A percentile compares a stretch with the other conserved stretches of the same genome.
phyloP scores from a whole-genome alignment of 257 asterid species.

The Rubia yunnanensis region DNA sequence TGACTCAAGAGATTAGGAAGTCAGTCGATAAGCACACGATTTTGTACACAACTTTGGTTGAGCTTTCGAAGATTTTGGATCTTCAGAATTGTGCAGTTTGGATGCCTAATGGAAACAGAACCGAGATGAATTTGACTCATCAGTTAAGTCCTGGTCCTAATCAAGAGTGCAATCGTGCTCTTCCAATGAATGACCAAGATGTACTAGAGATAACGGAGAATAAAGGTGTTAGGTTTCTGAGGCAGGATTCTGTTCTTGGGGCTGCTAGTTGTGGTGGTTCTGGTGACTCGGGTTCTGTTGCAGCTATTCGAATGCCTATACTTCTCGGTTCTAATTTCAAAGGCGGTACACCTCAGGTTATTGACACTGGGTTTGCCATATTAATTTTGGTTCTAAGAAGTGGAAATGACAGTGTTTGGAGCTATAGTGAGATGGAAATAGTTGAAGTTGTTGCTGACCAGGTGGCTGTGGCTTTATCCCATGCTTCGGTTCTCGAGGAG shows the following conservation, averaged over 20 bases:
- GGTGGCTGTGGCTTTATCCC: constrained; percentile 42
- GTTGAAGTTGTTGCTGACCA: constrained; percentile 51
- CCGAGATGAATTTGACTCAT: constrained; percentile 36
- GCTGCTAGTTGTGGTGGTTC: constrained; percentile 28
- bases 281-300: constrained; percentile 29
- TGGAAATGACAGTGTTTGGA: constrained; percentile 22
- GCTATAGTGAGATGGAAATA: constrained; percentile 34
- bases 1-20: constrained; percentile 36
- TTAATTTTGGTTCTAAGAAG: constrained; percentile 31
- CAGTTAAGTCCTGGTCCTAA: constrained; percentile 27
- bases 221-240: constrained; percentile 33
- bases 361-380: constrained; percentile 32
- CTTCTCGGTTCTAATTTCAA: constrained; percentile 35
- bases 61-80: constrained; percentile 36
- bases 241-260: constrained; percentile 29
- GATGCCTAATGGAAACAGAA: constrained; percentile 36
- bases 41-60: constrained; percentile 36
- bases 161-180: constrained; percentile 12
- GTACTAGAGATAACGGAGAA: constrained; percentile 29
- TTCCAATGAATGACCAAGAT: constrained; percentile 33
- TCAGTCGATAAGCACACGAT: constrained; percentile 40
- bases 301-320: constrained; percentile 37
- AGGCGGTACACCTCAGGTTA: constrained; percentile 37
- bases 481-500: constrained; percentile 45
- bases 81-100: constrained; percentile 44